Conservation (phyloP, 169 alveolate species). For the Cryptosporidium xiaoi region DNA sequence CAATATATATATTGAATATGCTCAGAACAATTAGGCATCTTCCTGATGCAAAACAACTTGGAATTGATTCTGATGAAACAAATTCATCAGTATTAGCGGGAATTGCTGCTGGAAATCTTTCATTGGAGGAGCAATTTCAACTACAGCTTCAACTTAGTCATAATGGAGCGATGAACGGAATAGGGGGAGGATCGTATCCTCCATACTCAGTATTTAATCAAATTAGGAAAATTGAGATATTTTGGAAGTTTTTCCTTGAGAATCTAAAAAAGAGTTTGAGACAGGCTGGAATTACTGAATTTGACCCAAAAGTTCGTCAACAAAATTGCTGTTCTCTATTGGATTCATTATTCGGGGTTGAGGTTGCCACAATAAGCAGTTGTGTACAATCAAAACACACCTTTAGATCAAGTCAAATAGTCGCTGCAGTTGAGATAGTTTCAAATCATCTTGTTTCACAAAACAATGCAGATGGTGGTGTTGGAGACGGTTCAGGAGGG, state of each 20-base stretch:
- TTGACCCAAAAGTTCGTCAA: not conserved
- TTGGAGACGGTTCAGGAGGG: not conserved
- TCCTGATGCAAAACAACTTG: conserved; percentile 50
- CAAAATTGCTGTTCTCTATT: not conserved
- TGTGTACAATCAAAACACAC: conserved; percentile 37
- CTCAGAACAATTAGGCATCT: conserved; percentile 56
- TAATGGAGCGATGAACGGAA: not conserved
- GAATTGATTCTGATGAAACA: conserved; percentile 50
- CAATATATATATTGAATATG: conserved; percentile 35
- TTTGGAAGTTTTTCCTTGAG: conserved; percentile 50
- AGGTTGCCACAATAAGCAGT: conserved; percentile 45
- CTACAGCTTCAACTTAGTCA: not conserved
- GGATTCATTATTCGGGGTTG: conserved; percentile 21
- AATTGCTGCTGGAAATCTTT: not conserved
- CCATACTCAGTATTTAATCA: conserved; percentile 32
- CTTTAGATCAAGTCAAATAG: conserved; percentile 8
- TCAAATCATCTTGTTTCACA: conserved; percentile 1
- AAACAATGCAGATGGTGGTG: not conserved
- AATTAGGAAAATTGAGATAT: conserved; percentile 34
- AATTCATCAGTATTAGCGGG: not conserved
- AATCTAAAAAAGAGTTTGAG: conserved; percentile 1
- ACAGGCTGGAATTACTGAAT: not conserved
- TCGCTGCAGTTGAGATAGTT: not conserved
- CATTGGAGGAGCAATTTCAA: not conserved
- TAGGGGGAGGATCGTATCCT: not conserved